Base-by-base conservation (phyloP, 192 early-diverging fungal genomes). In the Globomyces pollinis-pini region DNA sequence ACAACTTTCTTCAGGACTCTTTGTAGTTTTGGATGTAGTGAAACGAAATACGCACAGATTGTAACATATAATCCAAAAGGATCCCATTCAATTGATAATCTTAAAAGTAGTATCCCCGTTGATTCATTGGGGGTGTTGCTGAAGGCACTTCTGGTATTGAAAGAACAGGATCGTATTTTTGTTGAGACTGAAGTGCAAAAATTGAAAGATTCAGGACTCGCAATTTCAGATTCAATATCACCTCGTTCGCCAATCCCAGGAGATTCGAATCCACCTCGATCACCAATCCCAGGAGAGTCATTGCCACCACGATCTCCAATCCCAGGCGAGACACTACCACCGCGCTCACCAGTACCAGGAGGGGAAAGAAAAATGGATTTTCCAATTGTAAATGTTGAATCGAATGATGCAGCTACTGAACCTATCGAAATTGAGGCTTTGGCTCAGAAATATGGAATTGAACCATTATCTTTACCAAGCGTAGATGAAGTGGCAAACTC, bases 1-100 rank as follows among this genome's bases (percentile, higher is more conserved):
- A 76, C 84, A 1, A 60, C 74, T 55, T 84, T 88, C 61, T 85
- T 85, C 69, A 63, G 88, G 18, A 49, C 70, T 0, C 57, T 90
- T 15, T 76, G 77, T 26, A 61, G 75, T 20, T 80, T 59, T 63
- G 33, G 35, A 21, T 54, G 42, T 29, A 29, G 33, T 30, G 44
- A 39, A 0, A 20, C 20, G 6, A 45, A 45, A 20, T 39, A 39
- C 50, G 18, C 38, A 9, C 39, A 35, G 28, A 21, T 29, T 8
- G 50, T 45, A 9, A 24, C 57, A 34, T 59, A 43, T 20, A n/a
- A 21, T 45, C 33, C 31, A 24, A 33, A 12, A 20, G 31, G 44
- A 39, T 9, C 34, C 26, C 36, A 45, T 18, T 1, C 20, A 30
- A 33, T 50, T 26, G 36, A 45, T 8, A 21, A 16, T 54, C 28